Percentiles rank a stretch among this genome's conserved stretches.
These are phyloP conservation scores for Amoebophrya sp. DNA, from an alignment of 169 alveolate genomes.

Conservation along the genomic window DNA sequence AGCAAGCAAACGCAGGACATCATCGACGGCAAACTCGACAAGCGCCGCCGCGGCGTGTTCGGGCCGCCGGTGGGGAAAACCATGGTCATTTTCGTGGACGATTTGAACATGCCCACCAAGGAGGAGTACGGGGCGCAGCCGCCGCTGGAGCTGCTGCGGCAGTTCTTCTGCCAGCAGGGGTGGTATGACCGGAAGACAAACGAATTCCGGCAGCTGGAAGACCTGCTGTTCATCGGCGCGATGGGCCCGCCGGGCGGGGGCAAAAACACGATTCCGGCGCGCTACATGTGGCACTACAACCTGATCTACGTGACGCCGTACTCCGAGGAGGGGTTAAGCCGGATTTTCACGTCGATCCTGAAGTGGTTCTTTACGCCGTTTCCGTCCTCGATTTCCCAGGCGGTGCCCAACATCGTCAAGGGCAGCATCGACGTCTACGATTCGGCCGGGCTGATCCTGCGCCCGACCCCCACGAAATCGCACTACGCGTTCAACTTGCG, in stretches of 20 bases:
- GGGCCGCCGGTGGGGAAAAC: constrained; percentile 87
- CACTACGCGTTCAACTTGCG: constrained; percentile 85
- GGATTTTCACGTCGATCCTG: constrained; percentile 58
- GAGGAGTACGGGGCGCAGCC: constrained; percentile 90
- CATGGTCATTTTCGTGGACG: constrained; percentile 81
- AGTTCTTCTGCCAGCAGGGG: constrained; percentile 77
- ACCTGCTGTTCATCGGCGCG: constrained; percentile 72
- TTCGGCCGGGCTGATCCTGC: constrained; percentile 58
- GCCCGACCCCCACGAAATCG: constrained; percentile 76
- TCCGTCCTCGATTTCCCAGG: constrained; percentile 52
- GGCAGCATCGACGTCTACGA: constrained; percentile 62
- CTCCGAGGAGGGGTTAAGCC: constrained; percentile 61
- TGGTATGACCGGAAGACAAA: constrained; percentile 66
- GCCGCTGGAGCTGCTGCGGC: constrained; percentile 83
- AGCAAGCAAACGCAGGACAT: constrained; percentile 82
- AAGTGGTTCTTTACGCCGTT: constrained; percentile 62
- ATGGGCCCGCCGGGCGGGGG: constrained; percentile 93
- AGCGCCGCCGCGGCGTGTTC: constrained; percentile 80
- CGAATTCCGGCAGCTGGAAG: constrained; percentile 71
- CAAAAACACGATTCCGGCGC: constrained; percentile 68
- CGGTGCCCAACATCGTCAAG: constrained; percentile 56
- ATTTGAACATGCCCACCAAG: constrained; percentile 89
- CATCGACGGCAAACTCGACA: constrained; percentile 77
- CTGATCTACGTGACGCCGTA: constrained; percentile 68
- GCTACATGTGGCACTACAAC: constrained; percentile 74